Evolutionary conservation across 1,139 yeast genomes (phyloP), one percentile per base, ranked within the genome.

Genomic region (Wickerhamomyces sp.): DNA sequence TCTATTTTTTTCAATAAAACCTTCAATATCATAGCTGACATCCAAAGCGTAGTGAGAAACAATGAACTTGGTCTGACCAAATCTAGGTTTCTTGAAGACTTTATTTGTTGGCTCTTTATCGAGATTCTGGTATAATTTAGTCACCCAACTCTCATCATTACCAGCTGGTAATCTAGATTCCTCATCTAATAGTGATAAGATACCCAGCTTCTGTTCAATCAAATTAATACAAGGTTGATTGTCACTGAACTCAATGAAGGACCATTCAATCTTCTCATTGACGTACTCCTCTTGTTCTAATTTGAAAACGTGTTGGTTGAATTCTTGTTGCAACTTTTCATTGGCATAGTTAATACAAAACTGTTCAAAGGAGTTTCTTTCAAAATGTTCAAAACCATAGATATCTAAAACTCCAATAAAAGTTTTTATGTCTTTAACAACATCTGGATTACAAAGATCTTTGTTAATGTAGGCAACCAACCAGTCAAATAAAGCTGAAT

Each of bases 401-500:
- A 93, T 93, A 81, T 93, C 99, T 61, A 93, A 75, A 31, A 93
- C 99, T 65, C 99, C 99, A 62, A 93, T 93, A 58, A 93, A 93
- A 2, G 90, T 78, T 47, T 76, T 71, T 46, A 85, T 77, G 11
- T 73, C 71, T 41, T 75, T 74, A 36, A 68, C 68, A 41, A 85
- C 80, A 39, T 80, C 83, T 9, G 88, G 81, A 7, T 89, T 84
- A 65, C 95, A 86, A 59, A 93, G 76, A 60, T 89, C 95, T 34
- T 75, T 63, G 64, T 93, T 93, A 56, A 91, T 88, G 53, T 82
- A 81, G 43, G 76, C 81, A 32, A 93, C 98, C 52, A 93, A 77
- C 99, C 99, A 93, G 63, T 93, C 98, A 61, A 93, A 93, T 54
- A 94, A 71, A 8, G 96, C 87, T 6, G 97, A 81, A 67, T 94